A percentile compares a stretch with the other conserved stretches of the same genome.
These are phyloP conservation scores for Tolypocladium sp. DNA, from an alignment of 2,329 filamentous ascomycete genomes.

Conservation along the genomic window DNA sequence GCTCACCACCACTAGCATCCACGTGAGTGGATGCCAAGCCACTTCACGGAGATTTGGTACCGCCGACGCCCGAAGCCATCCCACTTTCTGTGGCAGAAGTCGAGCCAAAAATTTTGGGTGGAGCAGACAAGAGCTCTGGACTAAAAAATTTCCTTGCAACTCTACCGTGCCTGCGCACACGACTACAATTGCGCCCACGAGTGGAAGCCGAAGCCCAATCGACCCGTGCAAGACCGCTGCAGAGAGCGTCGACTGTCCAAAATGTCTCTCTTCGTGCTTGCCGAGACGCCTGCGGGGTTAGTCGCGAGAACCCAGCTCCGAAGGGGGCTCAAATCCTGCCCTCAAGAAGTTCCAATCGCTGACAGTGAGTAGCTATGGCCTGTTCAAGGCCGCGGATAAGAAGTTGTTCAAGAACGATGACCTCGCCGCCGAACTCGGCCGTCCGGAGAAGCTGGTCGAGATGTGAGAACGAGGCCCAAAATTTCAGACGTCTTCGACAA, in stretches of 20 bases:
- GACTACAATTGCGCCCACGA: slow-evolving; percentile 25
- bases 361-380: slow-evolving; percentile 65
- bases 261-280: slow-evolving; percentile 88
- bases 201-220: slow-evolving; percentile 24
- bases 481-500: neutral
- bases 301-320: slow-evolving; percentile 16
- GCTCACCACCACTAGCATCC: neutral
- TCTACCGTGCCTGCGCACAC: slow-evolving; percentile 22
- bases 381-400: slow-evolving; percentile 98
- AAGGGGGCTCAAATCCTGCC: neutral
- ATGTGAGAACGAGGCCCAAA: slow-evolving; percentile 51
- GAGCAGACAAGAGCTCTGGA: slow-evolving; percentile 23
- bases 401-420: slow-evolving; percentile 89
- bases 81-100: slow-evolving; percentile 15
- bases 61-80: slow-evolving; percentile 9
- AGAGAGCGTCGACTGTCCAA: slow-evolving; percentile 26
- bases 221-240: slow-evolving; percentile 18
- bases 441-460: slow-evolving; percentile 76
- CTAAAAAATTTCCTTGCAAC: slow-evolving; percentile 34
- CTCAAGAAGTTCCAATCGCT: slow-evolving; percentile 9
- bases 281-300: slow-evolving; percentile 79
- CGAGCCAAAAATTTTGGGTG: slow-evolving; percentile 30
- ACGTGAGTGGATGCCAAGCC: slow-evolving; percentile 10
- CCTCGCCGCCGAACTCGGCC: slow-evolving; percentile 63
- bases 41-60: slow-evolving; percentile 14